Base-by-base conservation (phyloP, 1,139 yeast genomes). In the Pichia sp. region DNA sequence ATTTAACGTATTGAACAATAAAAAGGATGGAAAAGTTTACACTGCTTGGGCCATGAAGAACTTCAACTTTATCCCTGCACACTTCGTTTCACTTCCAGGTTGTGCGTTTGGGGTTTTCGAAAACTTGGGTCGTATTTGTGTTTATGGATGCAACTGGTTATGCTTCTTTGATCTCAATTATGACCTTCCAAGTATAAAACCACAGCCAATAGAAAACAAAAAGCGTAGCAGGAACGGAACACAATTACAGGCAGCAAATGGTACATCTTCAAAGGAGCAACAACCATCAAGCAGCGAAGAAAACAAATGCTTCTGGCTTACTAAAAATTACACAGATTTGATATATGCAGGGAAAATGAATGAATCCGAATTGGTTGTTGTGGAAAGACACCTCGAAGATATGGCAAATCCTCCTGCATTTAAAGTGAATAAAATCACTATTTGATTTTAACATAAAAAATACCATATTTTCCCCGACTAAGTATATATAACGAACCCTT, bases 141-240 rank as follows among this genome's bases (percentile, higher is more conserved):
- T 91, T 24, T 91, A 88, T 80, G 96, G 97, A 2, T 78, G 88
- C n/a, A 80, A 81, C 52, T 93, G 97, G 96, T 67, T 92, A 24
- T 80, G 87, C 7, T 87, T 79, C 67, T 79, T 93, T 52, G 93
- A 92, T 67, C 73, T 88, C 59, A 70, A 77, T n/a, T 69, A 77
- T 55, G 55, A 51, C 34, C 53, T 58, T 43, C 52, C 56, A 27
- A 33, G 9, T 20, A 24, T 17, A 6, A 38, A n/a, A 24, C 36
- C 30, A 7, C 24, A 43, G 24, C 49, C 51, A 9, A 33, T 51
- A 8, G 55, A 48, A 8, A 49, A 56, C 42, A 80, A 77, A 67
- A 85, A 85, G 71, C 82, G 88, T 73, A 75, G 72, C 57, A 80
- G 86, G 62, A 87, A 85, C 64, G 89, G 90, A 71, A 80, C 56